Base-by-base conservation (phyloP, 2,329 filamentous ascomycete species). In the Sclerotiophoma versabilis region DNA sequence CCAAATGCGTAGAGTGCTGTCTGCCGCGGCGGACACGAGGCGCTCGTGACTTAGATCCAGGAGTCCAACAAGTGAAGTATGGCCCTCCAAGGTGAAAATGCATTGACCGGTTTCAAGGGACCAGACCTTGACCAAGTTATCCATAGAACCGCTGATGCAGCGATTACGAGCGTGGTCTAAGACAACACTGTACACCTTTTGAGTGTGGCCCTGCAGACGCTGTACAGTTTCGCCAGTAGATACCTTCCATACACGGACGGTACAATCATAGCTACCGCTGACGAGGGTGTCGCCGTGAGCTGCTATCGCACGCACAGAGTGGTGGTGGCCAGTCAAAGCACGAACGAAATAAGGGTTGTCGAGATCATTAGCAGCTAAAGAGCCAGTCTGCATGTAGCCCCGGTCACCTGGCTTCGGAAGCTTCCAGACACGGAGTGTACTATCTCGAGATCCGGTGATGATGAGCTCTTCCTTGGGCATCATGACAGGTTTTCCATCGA, bases 111-210 rank as follows among this genome's bases (percentile, higher is more conserved):
- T 95, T 25, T 92, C 87, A 12, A 99, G 83, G 56, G 93, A 95
- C 95, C 95, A 99, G 11, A 99, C 93, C 77, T 97, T 98, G 71
- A 99, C 95, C 60, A 93, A 84, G 59, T 95, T 96, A 74, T 99
- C 95, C 95, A 99, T 99, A 6, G 93, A 96, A 11, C 95, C 95
- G 59, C 93, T 97, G 60, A 99, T 98, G 76, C 95, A 99, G 33
- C 93, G 89, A 69, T 96, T 96, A 54, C 95, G 90, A 66, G 89
- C 87, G 63, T 92, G 89, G 69, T 99, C 95, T 19, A 98, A 80
- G 8, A 99, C 95, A 8, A 99, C 95, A 57, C 93, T 97, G 74
- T 99, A 99, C 0, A 99, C 95, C 74, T 99, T 98, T 72, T 93
- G 88, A 0, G 86, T 84, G 72, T 99, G 95, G 1, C 95, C 95